Evolutionary conservation across 495 filamentous ascomycete species (phyloP), one percentile per base, ranked within the genome.

Genomic region (Podospora conica): DNA sequence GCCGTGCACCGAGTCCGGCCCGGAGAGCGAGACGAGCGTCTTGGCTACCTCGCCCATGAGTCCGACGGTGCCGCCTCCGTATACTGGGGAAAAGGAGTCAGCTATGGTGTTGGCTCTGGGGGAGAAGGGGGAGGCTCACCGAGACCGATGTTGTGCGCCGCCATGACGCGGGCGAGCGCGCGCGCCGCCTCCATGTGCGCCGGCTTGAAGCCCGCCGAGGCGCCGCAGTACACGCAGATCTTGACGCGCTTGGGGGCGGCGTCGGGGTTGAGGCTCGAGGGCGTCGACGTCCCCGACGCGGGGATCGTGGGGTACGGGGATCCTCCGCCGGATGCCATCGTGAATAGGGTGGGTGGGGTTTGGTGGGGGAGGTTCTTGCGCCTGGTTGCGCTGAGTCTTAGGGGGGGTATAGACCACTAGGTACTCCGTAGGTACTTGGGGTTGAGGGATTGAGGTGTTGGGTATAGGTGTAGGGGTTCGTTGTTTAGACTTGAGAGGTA

Each of bases 21-120:
- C 96, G 21, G 89, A 87, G 53, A 97, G 87, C 0, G 86, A 81
- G 71, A 96, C 91, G n/a, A 98, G 87, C 0, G 92, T 93, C 55
- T 86, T 86, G 28, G 95, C 91, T 0, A 98, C 72, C 69, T 96
- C 92, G 69, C 95, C 95, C 95, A 98, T 98, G 23, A 98, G 82
- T 9, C 95, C 95, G 8, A 90, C 86, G 20, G 96, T 97, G 71
- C 95, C 95, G 66, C 96, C 95, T 72, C 95, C 95, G 77, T 97
- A 98, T 62, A 98, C 90, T 83, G 27, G 23, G 55, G 10, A 18
- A 56, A 18, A 56, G 10, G 18, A 20, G 22, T 58, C 3, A 40
- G 28, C 12, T 58, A 2, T 29, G n/a, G 24, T 12, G 9, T 22
- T 27, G 20, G 53, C 8, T 11, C 6, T 15, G 25, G 4, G 15